phyloP scores from a whole-genome alignment of 2,329 filamentous ascomycete species.

The Colletotrichum tofieldiae region DNA sequence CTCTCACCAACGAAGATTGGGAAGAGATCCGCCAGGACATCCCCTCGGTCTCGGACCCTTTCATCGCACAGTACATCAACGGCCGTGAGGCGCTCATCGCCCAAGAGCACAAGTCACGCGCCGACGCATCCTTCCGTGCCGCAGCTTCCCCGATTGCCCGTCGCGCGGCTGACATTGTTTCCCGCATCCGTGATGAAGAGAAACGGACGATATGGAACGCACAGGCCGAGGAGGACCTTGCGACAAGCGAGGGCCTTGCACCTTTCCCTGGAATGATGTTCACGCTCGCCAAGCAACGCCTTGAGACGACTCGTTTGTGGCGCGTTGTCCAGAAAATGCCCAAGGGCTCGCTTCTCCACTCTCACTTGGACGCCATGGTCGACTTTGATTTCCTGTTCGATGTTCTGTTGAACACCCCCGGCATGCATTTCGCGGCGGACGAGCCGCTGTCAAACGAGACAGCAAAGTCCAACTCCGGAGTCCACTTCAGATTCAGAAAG shows the following conservation, averaged over 20 bases:
- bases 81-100: constrained; percentile 83
- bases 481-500: constrained; percentile 71
- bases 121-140: constrained; percentile 78
- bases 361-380: constrained; percentile 87
- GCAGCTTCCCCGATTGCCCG: constrained; percentile 80
- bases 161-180: constrained; percentile 81
- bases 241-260: constrained; percentile 69
- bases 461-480: constrained; percentile 64
- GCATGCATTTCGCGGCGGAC: constrained; percentile 75
- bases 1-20: constrained; percentile 72
- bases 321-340: constrained; percentile 84
- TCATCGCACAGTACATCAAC: constrained; percentile 85
- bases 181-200: constrained; percentile 81
- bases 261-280: constrained; percentile 90
- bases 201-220: constrained; percentile 80
- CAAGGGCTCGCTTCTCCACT: constrained; percentile 84
- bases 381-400: constrained; percentile 82
- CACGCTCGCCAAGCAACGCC: constrained; percentile 79
- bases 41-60: constrained; percentile 75
- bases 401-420: constrained; percentile 75
- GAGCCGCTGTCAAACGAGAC: constrained; percentile 66
- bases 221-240: constrained; percentile 74
- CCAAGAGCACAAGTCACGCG: constrained; percentile 86
- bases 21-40: constrained; percentile 70
- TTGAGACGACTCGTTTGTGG: constrained; percentile 86